A percentile compares a stretch with the other conserved stretches of the same genome.
Conservation (phyloP, 1,284 basidiomycete genomes). For the Neolentinus lepideus region DNA sequence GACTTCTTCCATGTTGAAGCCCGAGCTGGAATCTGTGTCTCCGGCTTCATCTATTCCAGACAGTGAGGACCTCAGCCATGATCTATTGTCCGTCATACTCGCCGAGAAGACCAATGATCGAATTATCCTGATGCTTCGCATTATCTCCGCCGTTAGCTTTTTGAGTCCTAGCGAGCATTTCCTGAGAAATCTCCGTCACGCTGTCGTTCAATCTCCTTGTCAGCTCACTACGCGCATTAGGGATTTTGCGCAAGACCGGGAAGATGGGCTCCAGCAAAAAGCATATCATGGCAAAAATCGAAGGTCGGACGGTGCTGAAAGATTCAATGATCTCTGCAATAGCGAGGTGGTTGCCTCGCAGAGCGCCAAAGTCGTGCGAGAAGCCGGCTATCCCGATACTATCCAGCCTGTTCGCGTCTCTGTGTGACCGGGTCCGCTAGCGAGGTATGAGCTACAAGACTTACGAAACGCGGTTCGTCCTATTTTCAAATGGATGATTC, state of each 20-base stretch:
- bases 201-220: constrained; percentile 25
- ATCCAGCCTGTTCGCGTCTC: constrained; percentile 31
- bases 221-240: constrained; percentile 26
- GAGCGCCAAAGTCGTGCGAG: constrained; percentile 41
- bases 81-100: constrained; percentile 10
- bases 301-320: constrained; percentile 17
- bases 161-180: constrained; percentile 30
- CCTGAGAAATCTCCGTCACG: constrained; percentile 34
- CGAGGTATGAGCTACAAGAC: constrained; percentile 7
- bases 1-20: constrained; percentile 57
- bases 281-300: constrained; percentile 19
- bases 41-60: constrained; percentile 35
- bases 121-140: constrained; percentile 29
- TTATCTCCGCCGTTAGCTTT: constrained; percentile 21
- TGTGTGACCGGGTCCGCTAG: neutral
- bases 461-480: constrained; percentile 39
- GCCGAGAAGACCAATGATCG: constrained; percentile 44
- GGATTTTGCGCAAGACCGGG: constrained; percentile 14
- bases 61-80: neutral
- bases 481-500: no score
- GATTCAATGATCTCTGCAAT: constrained; percentile 37
- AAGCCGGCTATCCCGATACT: constrained; percentile 46
- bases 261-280: constrained; percentile 26
- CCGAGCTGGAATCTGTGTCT: constrained; percentile 21
- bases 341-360: constrained; percentile 33